A percentile compares a stretch with the other conserved stretches of the same genome.
These are phyloP conservation scores for Vitis vinifera DNA, from an alignment of 164 flowering plant species.

Conservation along the genomic window DNA sequence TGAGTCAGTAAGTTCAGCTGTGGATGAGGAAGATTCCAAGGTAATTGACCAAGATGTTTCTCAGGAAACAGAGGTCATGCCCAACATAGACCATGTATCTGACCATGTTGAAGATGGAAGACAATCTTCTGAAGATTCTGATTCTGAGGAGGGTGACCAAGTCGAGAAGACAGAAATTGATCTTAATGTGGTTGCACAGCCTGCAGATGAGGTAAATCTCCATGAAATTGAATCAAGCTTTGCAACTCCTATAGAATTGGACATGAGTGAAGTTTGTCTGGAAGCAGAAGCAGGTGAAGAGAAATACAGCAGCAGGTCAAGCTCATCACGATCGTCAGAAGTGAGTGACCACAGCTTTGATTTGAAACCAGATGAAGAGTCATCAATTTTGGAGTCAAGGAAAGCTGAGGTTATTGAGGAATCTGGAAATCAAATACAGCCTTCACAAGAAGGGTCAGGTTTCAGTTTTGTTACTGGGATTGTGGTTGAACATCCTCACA, in stretches of 20 bases:
- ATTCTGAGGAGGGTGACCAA: conserved; percentile 28
- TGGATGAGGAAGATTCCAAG: conserved; percentile 51
- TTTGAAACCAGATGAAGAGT: conserved; percentile 18
- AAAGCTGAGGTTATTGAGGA: conserved; percentile 12
- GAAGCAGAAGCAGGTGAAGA: conserved; percentile 31
- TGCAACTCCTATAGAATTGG: conserved; percentile 11
- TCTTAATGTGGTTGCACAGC: conserved; percentile 13
- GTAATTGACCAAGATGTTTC: conserved; percentile 35
- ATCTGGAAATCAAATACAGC: conserved; percentile 18
- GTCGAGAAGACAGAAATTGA: conserved; percentile 33
- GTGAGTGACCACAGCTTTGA: conserved; percentile 28
- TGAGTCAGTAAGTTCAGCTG: conserved; percentile 54
- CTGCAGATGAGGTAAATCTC: conserved; percentile 18
- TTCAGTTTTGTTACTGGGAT: conserved; percentile 9
- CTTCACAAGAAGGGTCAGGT: conserved; percentile 26
- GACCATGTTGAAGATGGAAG: conserved; percentile 46
- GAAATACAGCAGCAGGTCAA: conserved; percentile 33
- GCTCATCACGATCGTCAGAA: conserved; percentile 43
- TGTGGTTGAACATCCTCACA: conserved; percentile 31
- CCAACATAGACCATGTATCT: conserved; percentile 30
- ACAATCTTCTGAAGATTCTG: conserved; percentile 44
- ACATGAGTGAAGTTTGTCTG: conserved; percentile 19
- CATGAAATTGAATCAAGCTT: conserved; percentile 20
- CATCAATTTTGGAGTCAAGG: conserved; percentile 14
- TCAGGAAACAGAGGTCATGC: conserved; percentile 31